phyloP scores from a whole-genome alignment of 176 grass and related monocot species.

The Ampelocalamus luodianensis region DNA sequence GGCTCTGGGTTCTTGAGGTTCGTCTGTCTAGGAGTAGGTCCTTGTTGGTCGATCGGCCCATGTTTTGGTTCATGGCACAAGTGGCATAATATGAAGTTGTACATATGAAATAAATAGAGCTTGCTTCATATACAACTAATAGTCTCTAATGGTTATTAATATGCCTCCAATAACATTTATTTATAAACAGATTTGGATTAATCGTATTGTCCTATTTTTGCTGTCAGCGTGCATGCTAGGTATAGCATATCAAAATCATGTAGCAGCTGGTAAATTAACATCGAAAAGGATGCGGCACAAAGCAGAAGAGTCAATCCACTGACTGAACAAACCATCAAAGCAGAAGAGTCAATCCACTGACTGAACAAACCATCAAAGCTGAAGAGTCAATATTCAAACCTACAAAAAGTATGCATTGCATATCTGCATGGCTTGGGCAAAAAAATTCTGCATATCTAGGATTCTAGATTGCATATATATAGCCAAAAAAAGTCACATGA shows the following conservation, averaged over 20 bases:
- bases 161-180: not conserved
- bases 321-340: not conserved
- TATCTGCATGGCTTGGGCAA: not conserved
- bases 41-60: too few species aligned
- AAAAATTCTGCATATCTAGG: not conserved
- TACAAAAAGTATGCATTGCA: not conserved
- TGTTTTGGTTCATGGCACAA: not conserved
- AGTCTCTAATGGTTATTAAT: too few species aligned
- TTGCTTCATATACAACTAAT: too few species aligned
- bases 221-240: not conserved
- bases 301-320: not conserved
- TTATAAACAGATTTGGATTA: not conserved
- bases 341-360: not conserved
- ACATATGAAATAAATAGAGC: not conserved
- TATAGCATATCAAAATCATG: not conserved
- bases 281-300: not conserved
- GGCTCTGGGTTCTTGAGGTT: not conserved
- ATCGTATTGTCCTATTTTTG: not conserved
- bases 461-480: not conserved
- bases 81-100: not conserved
- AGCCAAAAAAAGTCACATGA: not conserved
- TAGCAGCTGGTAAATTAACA: not conserved
- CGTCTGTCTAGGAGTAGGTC: too few species aligned
- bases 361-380: not conserved
- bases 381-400: not conserved